phyloP scores from a whole-genome alignment of 192 early-diverging fungal genomes.

The Mortierella alpina region DNA sequence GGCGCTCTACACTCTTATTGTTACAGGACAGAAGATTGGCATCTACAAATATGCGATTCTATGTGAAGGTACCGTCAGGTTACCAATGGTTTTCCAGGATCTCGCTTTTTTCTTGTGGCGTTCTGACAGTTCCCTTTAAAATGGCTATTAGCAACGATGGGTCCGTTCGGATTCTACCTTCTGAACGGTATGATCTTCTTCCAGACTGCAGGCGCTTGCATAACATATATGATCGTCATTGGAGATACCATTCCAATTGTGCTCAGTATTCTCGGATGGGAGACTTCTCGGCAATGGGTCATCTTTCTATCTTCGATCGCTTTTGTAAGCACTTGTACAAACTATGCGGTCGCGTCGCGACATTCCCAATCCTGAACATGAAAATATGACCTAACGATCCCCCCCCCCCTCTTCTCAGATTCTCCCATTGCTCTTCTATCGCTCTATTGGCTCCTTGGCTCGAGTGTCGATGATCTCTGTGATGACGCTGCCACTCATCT shows the following conservation, averaged over 20 bases:
- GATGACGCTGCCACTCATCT: constrained; percentile 70
- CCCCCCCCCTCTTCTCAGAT: constrained; percentile 32
- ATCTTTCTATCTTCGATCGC: constrained; percentile 52
- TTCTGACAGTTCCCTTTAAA: not conserved
- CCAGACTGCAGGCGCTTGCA: constrained; percentile 68
- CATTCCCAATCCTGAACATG: too few species aligned
- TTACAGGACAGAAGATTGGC: constrained; percentile 59
- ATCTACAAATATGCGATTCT: constrained; percentile 66
- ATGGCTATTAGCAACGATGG: constrained; percentile 61
- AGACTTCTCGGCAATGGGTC: constrained; percentile 42
- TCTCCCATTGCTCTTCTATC: constrained; percentile 70
- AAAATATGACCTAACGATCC: not conserved
- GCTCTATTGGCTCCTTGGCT: constrained; percentile 70
- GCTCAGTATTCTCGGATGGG: constrained; percentile 36
- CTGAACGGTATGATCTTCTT: constrained; percentile 67
- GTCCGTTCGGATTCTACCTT: constrained; percentile 61
- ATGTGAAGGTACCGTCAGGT: constrained; percentile 36
- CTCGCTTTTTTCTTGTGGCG: not conserved
- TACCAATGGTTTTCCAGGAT: not conserved
- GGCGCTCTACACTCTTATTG: constrained; percentile 65
- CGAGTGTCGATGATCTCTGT: constrained; percentile 67
- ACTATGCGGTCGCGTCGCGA: too few species aligned
- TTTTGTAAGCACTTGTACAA: constrained; percentile 46
- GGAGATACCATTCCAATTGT: constrained; percentile 62
- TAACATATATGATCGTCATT: constrained; percentile 71